Evolutionary conservation across 805 yeast species (phyloP).

Genomic region (Wickerhamomyces canadensis): DNA sequence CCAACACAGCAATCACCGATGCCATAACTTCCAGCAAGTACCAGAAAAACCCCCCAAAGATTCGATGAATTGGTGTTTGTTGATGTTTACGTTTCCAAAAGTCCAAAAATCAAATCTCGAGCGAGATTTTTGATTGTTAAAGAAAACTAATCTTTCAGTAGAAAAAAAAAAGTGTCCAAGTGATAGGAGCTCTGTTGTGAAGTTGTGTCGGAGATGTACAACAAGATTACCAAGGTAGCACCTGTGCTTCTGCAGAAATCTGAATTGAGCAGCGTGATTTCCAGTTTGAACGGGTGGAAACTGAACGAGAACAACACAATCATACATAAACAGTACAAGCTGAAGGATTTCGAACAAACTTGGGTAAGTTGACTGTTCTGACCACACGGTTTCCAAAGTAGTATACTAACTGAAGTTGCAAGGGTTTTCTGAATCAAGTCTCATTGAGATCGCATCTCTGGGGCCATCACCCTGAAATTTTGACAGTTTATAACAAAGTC

Average conservation of each 20-base stretch:
- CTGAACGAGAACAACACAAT: conserved; percentile 1
- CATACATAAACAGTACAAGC: conserved; percentile 33
- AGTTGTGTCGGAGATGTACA: conserved; percentile 30
- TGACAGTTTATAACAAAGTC: conserved; percentile 53
- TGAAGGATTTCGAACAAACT: conserved; percentile 52
- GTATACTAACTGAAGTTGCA: too few relatives aligned
- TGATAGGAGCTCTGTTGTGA: neutral
- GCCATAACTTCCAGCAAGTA: too few relatives aligned
- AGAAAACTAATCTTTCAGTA: too few relatives aligned
- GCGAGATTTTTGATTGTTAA: too few relatives aligned
- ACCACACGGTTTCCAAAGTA: too few relatives aligned
- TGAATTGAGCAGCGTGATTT: conserved; percentile 21
- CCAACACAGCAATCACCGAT: conserved; percentile 65
- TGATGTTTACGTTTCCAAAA: neutral
- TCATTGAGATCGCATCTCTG: conserved; percentile 49
- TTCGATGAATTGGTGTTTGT: too few relatives aligned
- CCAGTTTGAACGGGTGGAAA: conserved; percentile 23
- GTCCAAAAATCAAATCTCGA: too few relatives aligned
- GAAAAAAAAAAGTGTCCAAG: too few relatives aligned
- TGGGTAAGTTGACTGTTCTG: conserved; percentile 54
- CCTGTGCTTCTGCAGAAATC: conserved; percentile 24
- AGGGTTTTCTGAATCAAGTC: conserved; percentile 46
- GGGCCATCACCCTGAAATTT: conserved; percentile 70
- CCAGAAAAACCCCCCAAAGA: too few relatives aligned
- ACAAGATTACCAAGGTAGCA: conserved; percentile 28